phyloP scores from a whole-genome alignment of 176 grass and related monocot genomes.

The Hyparrhenia diplandra region DNA sequence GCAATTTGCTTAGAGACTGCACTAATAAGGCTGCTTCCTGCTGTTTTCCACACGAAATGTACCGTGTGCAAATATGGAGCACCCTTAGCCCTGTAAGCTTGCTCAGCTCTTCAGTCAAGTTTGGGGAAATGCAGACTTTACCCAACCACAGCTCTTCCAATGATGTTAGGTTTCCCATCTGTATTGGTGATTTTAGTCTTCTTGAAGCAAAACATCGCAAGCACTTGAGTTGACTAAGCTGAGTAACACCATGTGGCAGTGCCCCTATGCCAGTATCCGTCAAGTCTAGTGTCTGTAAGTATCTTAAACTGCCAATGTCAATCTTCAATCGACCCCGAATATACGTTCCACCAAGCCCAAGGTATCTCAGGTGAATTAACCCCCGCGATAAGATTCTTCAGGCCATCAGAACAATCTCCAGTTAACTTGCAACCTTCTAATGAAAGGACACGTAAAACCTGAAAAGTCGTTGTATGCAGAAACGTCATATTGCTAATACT shows the following conservation, averaged over 20 bases:
- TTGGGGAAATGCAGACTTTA: rapidly evolving
- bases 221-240: neutral
- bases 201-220: neutral
- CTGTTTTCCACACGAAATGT: rapidly evolving
- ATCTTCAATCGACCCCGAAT: neutral
- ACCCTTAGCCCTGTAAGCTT: neutral
- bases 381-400: neutral
- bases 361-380: slow-evolving; percentile 3
- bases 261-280: rapidly evolving
- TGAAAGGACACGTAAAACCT: neutral
- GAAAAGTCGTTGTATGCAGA: neutral
- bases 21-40: too few species aligned
- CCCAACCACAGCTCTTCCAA: neutral
- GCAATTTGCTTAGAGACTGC: too few species aligned
- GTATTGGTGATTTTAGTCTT: too few species aligned
- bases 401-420: too few species aligned
- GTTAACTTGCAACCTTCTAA: neutral
- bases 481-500: too few species aligned
- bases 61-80: neutral
- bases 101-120: neutral
- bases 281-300: slow-evolving; percentile 10
- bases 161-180: neutral
- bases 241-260: neutral
- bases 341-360: neutral
- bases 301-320: neutral